phyloP scores from a whole-genome alignment of 176 grass and related monocot genomes.

The Phoenix roebelenii region DNA sequence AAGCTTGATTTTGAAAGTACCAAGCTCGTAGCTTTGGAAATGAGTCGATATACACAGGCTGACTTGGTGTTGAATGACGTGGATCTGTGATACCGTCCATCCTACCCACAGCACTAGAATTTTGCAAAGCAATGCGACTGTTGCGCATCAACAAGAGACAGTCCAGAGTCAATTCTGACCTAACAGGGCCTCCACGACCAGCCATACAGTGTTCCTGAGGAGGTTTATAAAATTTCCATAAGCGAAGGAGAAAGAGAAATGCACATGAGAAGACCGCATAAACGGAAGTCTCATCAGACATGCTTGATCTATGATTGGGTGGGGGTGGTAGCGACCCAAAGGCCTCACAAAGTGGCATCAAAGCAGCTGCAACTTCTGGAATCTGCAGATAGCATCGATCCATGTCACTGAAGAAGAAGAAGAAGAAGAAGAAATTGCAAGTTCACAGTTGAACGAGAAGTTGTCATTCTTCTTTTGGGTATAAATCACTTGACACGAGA shows the following conservation, averaged over 20 bases:
- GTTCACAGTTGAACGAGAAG: too few species aligned
- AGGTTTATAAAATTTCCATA: slow-evolving; percentile 94
- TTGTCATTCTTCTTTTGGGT: too few species aligned
- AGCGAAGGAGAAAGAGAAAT: slow-evolving; percentile 91
- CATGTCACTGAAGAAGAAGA: too few species aligned
- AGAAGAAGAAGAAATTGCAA: too few species aligned
- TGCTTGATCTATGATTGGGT: slow-evolving; percentile 52
- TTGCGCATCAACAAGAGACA: slow-evolving; percentile 87
- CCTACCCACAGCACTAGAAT: slow-evolving; percentile 36
- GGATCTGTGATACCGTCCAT: slow-evolving; percentile 23
- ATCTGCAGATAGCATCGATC: slow-evolving; percentile 28
- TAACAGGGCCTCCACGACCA: slow-evolving; percentile 71
- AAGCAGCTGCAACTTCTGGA: slow-evolving; percentile 76
- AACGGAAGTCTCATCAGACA: slow-evolving; percentile 58
- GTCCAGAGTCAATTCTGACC: slow-evolving; percentile 71
- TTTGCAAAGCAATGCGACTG: slow-evolving; percentile 37
- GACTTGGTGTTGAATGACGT: slow-evolving; percentile 32
- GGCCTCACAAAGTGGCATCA: slow-evolving; percentile 95
- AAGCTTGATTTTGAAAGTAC: slow-evolving; percentile 98
- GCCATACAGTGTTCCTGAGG: slow-evolving; percentile 65
- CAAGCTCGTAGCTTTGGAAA: slow-evolving; percentile 89
- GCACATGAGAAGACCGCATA: slow-evolving; percentile 92
- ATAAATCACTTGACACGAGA: too few species aligned
- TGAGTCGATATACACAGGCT: slow-evolving; percentile 80
- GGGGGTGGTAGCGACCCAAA: slow-evolving; percentile 79